phyloP scores from a whole-genome alignment of 768 basidiomycete species.

The Crassisporium funariophilum region DNA sequence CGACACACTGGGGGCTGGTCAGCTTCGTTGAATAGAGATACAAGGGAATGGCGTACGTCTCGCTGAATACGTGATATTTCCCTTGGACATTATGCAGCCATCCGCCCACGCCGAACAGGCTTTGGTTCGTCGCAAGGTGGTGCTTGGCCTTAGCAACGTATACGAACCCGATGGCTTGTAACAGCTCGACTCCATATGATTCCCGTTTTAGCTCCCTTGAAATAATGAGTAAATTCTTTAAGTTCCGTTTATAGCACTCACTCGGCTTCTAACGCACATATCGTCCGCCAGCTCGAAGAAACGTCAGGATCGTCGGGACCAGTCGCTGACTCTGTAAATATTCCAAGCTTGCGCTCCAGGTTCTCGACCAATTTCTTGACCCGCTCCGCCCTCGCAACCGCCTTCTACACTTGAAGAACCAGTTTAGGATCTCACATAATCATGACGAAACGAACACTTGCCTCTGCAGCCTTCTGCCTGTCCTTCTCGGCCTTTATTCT shows the following conservation, averaged over 20 bases:
- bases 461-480: conserved; percentile 67
- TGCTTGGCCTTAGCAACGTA: conserved; percentile 85
- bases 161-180: conserved; percentile 86
- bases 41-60: conserved; percentile 63
- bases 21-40: conserved; percentile 1
- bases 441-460: conserved; percentile 28
- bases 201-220: conserved; percentile 79
- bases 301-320: conserved; percentile 73
- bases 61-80: conserved; percentile 91
- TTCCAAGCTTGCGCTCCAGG: conserved; percentile 78
- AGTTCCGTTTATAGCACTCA: conserved; percentile 39
- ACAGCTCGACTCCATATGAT: conserved; percentile 83
- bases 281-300: conserved; percentile 69
- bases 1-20: conserved; percentile 83
- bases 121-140: conserved; percentile 71
- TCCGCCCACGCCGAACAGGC: conserved; percentile 83
- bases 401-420: conserved; percentile 56
- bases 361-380: conserved; percentile 77
- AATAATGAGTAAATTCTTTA: conserved; percentile 5
- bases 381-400: conserved; percentile 74
- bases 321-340: conserved; percentile 84
- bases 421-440: conserved; percentile 1
- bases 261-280: conserved; percentile 83
- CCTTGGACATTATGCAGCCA: conserved; percentile 93
- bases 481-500: conserved; percentile 69